Evolutionary conservation across 768 basidiomycete genomes (phyloP).

Genomic region (Mycena haematopus): DNA sequence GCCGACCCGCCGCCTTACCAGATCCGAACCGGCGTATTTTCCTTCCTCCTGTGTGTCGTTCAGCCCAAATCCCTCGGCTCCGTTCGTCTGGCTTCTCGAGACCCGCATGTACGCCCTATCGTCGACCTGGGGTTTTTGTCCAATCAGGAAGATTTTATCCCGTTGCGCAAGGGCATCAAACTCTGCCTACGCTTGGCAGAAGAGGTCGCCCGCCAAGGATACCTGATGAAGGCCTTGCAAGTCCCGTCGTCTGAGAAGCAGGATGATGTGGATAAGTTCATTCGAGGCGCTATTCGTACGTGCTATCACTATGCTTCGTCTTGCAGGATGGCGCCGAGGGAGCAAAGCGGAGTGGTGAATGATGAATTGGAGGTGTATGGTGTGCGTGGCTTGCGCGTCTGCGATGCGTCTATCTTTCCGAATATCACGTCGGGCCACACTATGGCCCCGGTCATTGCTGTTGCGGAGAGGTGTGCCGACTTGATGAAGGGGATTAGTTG

Average conservation of each 20-base stretch:
- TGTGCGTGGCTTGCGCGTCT: neutral
- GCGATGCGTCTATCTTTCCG: conserved; percentile 1
- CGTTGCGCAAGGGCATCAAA: conserved; percentile 27
- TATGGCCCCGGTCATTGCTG: neutral
- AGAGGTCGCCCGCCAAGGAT: conserved; percentile 28
- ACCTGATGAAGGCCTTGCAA: conserved; percentile 30
- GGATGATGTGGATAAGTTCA: conserved; percentile 34
- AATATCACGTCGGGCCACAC: neutral
- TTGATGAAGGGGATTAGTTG: conserved; percentile 6
- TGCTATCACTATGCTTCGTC: conserved; percentile 38
- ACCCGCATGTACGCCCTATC: conserved; percentile 26
- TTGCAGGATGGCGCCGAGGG: conserved; percentile 27
- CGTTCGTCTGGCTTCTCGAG: conserved; percentile 29
- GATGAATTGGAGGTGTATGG: neutral
- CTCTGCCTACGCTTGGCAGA: conserved; percentile 29
- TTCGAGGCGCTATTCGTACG: conserved; percentile 30
- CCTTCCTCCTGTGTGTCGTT: conserved; percentile 20
- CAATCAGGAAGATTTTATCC: conserved; percentile 30
- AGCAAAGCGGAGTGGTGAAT: conserved; percentile 34
- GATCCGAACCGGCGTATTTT: conserved; percentile 29
- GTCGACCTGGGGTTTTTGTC: conserved; percentile 34
- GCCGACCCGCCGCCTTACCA: conserved; percentile 27
- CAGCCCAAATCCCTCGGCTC: conserved; percentile 30
- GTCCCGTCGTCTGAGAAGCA: conserved; percentile 34
- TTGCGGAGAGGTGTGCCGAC: neutral